Evolutionary conservation across 345 rosid species (phyloP).

Genomic region (Ceriops zippeliana): DNA sequence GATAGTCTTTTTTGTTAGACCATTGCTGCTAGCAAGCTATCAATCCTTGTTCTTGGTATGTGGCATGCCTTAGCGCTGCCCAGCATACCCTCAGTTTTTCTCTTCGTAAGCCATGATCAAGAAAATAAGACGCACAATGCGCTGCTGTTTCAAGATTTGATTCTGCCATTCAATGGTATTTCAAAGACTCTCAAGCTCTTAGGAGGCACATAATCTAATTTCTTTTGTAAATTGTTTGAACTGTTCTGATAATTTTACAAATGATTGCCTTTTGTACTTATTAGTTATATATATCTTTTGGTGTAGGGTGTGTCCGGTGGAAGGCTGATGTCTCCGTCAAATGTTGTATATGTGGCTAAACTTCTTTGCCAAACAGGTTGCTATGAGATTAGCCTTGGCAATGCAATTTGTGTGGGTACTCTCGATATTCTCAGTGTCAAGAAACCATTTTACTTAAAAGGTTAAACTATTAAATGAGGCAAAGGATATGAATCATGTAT

Average conservation of each 20-base stretch:
- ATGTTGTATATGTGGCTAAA: conserved; percentile 83
- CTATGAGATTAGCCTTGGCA: conserved; percentile 82
- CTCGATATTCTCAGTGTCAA: conserved; percentile 50
- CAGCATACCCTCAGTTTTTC: not conserved
- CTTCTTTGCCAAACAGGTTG: conserved; percentile 86
- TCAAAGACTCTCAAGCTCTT: no score
- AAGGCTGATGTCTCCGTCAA: conserved; percentile 38
- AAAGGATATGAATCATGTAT: no score
- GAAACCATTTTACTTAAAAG: no score
- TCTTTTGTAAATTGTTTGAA: not conserved
- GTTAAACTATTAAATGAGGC: no score
- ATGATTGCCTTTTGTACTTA: conserved; percentile 7
- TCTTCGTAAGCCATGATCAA: not conserved
- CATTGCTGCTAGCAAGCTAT: conserved; percentile 47
- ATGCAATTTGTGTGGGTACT: conserved; percentile 85
- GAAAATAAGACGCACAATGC: not conserved
- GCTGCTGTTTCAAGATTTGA: no score
- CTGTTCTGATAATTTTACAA: not conserved
- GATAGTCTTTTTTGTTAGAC: conserved; percentile 65
- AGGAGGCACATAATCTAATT: not conserved
- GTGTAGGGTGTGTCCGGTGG: conserved; percentile 90
- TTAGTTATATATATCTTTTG: conserved; percentile 74
- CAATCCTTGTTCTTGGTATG: conserved; percentile 54
- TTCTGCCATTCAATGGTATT: no score
- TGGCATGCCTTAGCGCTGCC: conserved; percentile 30